Percentiles rank a stretch among this genome's conserved stretches.
These are phyloP conservation scores for Pythium aphanidermatum DNA, from an alignment of 352 stramenopile species.

Conservation along the genomic window DNA sequence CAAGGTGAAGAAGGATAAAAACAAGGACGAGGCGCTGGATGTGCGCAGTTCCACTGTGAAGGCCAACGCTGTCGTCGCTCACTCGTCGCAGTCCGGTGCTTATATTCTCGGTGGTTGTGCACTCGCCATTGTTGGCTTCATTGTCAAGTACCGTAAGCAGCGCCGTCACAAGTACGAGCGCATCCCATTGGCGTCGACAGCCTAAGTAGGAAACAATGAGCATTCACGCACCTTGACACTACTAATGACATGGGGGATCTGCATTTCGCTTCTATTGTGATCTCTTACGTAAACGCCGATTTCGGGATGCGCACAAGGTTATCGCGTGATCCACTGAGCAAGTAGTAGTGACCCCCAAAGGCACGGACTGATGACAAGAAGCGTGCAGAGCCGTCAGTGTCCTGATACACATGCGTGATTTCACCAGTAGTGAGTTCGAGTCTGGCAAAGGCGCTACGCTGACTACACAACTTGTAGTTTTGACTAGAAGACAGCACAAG, in stretches of 20 bases:
- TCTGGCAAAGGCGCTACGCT: constrained; percentile 33
- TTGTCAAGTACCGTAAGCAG: neutral
- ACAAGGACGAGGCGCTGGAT: neutral
- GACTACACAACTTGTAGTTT: constrained; percentile 24
- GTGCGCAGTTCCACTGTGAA: neutral
- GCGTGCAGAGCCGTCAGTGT: constrained; percentile 28
- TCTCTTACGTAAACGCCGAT: constrained; percentile 2
- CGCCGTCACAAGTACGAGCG: neutral
- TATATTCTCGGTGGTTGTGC: neutral
- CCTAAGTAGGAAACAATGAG: neutral
- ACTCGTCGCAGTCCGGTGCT: neutral
- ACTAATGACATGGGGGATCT: too few relatives aligned
- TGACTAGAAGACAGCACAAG: constrained; percentile 37
- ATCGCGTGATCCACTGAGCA: constrained; percentile 37
- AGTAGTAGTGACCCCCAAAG: constrained; percentile 49
- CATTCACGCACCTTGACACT: too few relatives aligned
- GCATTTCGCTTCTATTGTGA: neutral
- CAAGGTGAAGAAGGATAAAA: neutral
- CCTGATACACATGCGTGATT: constrained; percentile 38
- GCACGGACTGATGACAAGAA: constrained; percentile 33
- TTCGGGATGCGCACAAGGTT: constrained; percentile 40
- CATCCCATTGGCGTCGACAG: neutral
- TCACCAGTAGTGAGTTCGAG: constrained; percentile 42
- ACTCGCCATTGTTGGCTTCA: neutral
- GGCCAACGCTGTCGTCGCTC: neutral